A percentile compares a stretch with the other conserved stretches of the same genome.
phyloP scores from a whole-genome alignment of 768 basidiomycete species.

The Termitomyces sp. region DNA sequence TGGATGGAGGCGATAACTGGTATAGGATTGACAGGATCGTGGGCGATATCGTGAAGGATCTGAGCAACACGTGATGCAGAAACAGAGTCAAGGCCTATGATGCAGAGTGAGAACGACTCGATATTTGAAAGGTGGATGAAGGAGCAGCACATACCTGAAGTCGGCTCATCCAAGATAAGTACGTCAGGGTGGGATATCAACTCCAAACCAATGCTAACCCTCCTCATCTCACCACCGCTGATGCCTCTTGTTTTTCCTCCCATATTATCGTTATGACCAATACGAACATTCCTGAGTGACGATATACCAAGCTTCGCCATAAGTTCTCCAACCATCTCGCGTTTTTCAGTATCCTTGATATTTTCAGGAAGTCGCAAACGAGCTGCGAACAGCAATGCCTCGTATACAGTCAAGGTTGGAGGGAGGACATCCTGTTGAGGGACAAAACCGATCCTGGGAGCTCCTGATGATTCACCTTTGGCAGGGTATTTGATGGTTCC shows the following conservation, averaged over 20 bases:
- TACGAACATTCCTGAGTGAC: conserved; percentile 62
- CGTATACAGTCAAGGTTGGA: conserved; percentile 70
- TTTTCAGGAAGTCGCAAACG: conserved; percentile 77
- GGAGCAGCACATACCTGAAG: conserved; percentile 36
- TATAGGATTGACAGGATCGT: conserved; percentile 60
- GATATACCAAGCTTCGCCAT: conserved; percentile 76
- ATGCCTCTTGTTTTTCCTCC: conserved; percentile 76
- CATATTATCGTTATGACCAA: conserved; percentile 47
- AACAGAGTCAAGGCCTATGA: conserved; percentile 74
- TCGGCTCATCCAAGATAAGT: conserved; percentile 84
- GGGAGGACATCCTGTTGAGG: conserved; percentile 85
- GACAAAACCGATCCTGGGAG: conserved; percentile 74
- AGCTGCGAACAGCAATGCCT: conserved; percentile 82
- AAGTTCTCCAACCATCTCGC: conserved; percentile 58
- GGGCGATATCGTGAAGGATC: conserved; percentile 71
- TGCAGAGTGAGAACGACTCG: neutral
- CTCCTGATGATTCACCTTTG: conserved; percentile 16
- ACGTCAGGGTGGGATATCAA: conserved; percentile 82
- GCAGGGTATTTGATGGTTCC: conserved; percentile 60
- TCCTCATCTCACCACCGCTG: conserved; percentile 86
- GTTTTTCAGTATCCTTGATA: conserved; percentile 55
- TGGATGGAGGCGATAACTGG: conserved; percentile 86
- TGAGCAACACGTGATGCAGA: conserved; percentile 78
- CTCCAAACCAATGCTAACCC: conserved; percentile 88
- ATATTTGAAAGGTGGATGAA: neutral